phyloP scores from a whole-genome alignment of 2,329 filamentous ascomycete genomes.

The Xylariaceae sp. region DNA sequence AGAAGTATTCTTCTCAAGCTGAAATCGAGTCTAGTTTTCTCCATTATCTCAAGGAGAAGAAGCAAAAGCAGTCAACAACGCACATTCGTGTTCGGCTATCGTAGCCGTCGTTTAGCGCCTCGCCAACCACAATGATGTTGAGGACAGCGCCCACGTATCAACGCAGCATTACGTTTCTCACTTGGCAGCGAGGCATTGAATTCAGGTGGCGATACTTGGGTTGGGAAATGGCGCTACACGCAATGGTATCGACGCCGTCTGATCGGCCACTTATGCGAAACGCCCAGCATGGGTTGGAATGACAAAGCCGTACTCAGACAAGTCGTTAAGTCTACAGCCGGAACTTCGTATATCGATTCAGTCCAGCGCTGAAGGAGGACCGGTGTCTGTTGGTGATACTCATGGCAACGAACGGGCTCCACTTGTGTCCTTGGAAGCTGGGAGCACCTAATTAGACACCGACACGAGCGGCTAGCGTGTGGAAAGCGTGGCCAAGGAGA shows the following conservation, averaged over 20 bases:
- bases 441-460: not conserved
- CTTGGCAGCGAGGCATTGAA: not conserved
- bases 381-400: not conserved
- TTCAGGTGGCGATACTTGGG: not conserved
- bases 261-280: not conserved
- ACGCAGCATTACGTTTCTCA: not conserved
- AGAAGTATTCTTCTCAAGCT: not conserved
- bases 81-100: not conserved
- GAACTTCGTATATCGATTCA: not conserved
- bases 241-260: not conserved
- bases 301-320: not conserved
- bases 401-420: not conserved
- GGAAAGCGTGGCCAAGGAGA: not conserved
- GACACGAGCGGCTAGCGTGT: not conserved
- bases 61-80: not conserved
- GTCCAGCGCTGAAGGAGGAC: not conserved
- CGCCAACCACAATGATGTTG: not conserved
- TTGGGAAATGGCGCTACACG: not conserved
- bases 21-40: not conserved
- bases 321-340: too few relatives aligned
- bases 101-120: not conserved
- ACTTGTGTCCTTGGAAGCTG: not conserved
- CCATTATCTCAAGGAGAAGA: not conserved
- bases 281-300: not conserved
- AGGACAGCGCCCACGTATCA: not conserved